These are phyloP conservation scores for Lobulomyces angularis DNA, from an alignment of 192 early-diverging fungal genomes.

Conservation along the genomic window DNA sequence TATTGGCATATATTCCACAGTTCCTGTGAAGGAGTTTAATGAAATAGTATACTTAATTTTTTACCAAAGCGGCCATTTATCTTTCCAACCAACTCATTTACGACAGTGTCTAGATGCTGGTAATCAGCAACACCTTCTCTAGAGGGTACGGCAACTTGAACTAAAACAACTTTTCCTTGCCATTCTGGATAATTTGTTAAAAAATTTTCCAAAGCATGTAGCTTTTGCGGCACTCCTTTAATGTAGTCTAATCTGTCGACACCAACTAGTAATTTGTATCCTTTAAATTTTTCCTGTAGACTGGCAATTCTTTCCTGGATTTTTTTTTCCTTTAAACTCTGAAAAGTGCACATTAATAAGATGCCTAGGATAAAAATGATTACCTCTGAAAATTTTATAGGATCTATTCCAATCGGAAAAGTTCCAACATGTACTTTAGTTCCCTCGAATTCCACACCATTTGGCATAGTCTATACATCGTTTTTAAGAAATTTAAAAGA, in stretches of 20 bases:
- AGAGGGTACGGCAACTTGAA: constrained; percentile 96
- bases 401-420: constrained; percentile 98
- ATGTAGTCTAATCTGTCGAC: constrained; percentile 99
- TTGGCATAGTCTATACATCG: constrained; percentile 81
- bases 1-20: constrained; percentile 94
- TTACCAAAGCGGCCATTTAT: constrained; percentile 91
- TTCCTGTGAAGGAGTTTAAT: constrained; percentile 23
- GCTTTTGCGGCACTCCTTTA: constrained; percentile 98
- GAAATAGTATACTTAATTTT: too few species aligned
- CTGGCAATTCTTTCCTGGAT: constrained; percentile 65
- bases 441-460: constrained; percentile 88
- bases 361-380: background rate
- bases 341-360: constrained; percentile 6
- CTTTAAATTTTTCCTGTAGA: constrained; percentile 75
- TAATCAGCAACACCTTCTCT: constrained; percentile 98
- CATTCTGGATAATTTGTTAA: constrained; percentile 78
- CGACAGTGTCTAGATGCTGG: constrained; percentile 78
- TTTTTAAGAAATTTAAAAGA: too few species aligned
- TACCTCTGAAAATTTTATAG: constrained; percentile 77
- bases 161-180: constrained; percentile 84
- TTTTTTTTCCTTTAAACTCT: constrained; percentile 53
- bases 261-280: constrained; percentile 82
- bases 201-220: constrained; percentile 91
- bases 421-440: constrained; percentile 89
- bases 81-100: constrained; percentile 94